Conservation (phyloP, 257 asterid genomes). For the Penstemon barbatus region DNA sequence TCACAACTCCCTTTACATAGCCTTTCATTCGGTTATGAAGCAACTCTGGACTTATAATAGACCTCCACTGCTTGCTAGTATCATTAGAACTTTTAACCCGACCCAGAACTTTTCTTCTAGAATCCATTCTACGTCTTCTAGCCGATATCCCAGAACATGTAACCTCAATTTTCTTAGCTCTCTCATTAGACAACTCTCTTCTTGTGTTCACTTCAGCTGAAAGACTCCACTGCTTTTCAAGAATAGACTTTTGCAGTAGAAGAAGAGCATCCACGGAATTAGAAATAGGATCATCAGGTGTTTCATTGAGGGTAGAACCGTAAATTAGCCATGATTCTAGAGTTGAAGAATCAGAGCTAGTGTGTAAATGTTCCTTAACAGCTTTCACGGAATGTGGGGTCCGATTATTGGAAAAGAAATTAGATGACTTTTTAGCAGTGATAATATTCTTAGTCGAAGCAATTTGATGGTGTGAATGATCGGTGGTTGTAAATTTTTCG, state of each 20-base stretch:
- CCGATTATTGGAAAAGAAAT: conserved; percentile 34
- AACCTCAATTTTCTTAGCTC: conserved; percentile 41
- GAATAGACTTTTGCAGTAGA: conserved; percentile 82
- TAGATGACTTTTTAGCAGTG: conserved; percentile 43
- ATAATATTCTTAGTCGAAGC: conserved; percentile 39
- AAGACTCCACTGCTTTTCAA: conserved; percentile 92
- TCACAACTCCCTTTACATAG: conserved; percentile 63
- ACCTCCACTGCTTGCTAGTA: conserved; percentile 39
- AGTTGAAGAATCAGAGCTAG: conserved; percentile 39
- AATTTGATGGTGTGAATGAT: conserved; percentile 35
- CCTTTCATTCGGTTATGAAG: conserved; percentile 64
- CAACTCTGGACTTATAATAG: conserved; percentile 51
- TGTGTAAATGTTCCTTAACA: conserved; percentile 48
- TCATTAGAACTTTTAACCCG: conserved; percentile 25
- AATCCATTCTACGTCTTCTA: conserved; percentile 65
- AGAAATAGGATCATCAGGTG: conserved; percentile 34
- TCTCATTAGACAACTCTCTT: conserved; percentile 23
- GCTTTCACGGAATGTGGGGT: conserved; percentile 46
- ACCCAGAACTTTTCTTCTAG: conserved; percentile 36
- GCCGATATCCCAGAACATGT: conserved; percentile 74
- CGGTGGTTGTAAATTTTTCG: conserved; percentile 49
- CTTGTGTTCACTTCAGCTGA: conserved; percentile 33
- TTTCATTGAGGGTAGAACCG: conserved; percentile 32
- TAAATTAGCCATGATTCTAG: conserved; percentile 40
- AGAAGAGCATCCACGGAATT: conserved; percentile 66